Evolutionary conservation across 768 basidiomycete species (phyloP).

Genomic region (Podaxis rugospora): DNA sequence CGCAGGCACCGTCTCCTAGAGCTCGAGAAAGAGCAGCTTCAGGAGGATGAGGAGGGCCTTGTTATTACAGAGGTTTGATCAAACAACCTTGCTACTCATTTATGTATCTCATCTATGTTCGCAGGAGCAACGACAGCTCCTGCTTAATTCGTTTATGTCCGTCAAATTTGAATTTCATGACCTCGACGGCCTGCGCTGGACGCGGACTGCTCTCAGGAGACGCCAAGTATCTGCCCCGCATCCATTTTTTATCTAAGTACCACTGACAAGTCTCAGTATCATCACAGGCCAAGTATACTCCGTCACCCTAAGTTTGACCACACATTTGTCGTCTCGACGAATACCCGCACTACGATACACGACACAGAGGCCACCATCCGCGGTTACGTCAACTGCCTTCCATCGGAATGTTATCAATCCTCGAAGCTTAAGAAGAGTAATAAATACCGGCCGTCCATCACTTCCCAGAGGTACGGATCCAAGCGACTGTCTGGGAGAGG

Average conservation of each 20-base stretch:
- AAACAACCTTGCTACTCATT: not conserved
- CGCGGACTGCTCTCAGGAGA: conserved; percentile 28
- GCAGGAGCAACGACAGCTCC: conserved; percentile 36
- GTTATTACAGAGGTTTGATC: conserved; percentile 50
- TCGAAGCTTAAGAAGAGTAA: not conserved
- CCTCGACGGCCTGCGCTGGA: conserved; percentile 55
- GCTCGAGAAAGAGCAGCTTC: conserved; percentile 47
- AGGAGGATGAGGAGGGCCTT: conserved; percentile 52
- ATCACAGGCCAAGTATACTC: not conserved
- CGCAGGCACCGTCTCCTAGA: conserved; percentile 43
- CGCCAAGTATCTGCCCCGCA: conserved; percentile 18
- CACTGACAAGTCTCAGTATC: not conserved
- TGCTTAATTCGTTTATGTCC: conserved; percentile 41
- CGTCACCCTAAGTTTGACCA: not conserved
- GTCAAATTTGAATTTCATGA: conserved; percentile 63
- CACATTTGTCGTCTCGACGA: not conserved
- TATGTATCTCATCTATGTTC: conserved; percentile 1
- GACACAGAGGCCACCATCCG: conserved; percentile 2
- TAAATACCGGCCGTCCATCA: not conserved
- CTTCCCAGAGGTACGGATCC: not conserved
- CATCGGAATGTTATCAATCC: not conserved
- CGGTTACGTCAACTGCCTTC: not conserved
- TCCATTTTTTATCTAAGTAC: not conserved
- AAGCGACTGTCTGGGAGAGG: not conserved
- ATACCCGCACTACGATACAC: not conserved